Evolutionary conservation across 805 yeast species (phyloP).

Genomic region (Candida pseudofarinosa): DNA sequence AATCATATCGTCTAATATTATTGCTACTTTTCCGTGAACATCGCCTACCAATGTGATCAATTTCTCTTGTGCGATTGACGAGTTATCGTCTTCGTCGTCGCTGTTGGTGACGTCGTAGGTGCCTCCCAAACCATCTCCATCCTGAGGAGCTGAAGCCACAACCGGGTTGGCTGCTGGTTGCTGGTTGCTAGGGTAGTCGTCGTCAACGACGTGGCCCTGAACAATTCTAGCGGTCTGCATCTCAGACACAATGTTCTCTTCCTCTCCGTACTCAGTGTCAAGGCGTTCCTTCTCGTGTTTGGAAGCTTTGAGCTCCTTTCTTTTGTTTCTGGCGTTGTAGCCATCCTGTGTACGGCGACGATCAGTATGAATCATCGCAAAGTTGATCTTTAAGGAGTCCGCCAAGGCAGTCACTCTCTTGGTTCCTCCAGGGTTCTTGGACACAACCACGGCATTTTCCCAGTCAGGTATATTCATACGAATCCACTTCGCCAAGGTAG

Average conservation of each 20-base stretch:
- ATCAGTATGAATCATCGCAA: conserved; percentile 99
- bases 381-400: conserved; percentile 91
- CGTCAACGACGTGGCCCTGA: conserved; percentile 95
- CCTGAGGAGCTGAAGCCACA: conserved; percentile 4
- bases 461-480: conserved; percentile 83
- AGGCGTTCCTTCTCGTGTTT: conserved; percentile 2
- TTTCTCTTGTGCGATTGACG: conserved; percentile 63
- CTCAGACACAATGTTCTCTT: conserved; percentile 67
- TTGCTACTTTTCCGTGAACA: conserved; percentile 86
- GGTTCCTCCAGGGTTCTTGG: conserved; percentile 99
- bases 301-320: conserved; percentile 39
- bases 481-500: conserved; percentile 94
- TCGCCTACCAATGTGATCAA: conserved; percentile 95
- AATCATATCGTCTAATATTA: conserved; percentile 93
- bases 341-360: conserved; percentile 83
- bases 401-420: conserved; percentile 97
- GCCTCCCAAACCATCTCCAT: conserved; percentile 69
- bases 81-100: conserved; percentile 83
- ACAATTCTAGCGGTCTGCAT: conserved; percentile 95
- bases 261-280: conserved; percentile 53
- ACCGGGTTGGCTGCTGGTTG: conserved; percentile 8
- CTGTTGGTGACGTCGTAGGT: conserved; percentile 69
- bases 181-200: conserved; percentile 47
- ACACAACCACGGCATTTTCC: conserved; percentile 87
- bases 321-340: conserved; percentile 34